Conservation (phyloP, 2,329 filamentous ascomycete genomes). For the Trichoderma sp. region DNA sequence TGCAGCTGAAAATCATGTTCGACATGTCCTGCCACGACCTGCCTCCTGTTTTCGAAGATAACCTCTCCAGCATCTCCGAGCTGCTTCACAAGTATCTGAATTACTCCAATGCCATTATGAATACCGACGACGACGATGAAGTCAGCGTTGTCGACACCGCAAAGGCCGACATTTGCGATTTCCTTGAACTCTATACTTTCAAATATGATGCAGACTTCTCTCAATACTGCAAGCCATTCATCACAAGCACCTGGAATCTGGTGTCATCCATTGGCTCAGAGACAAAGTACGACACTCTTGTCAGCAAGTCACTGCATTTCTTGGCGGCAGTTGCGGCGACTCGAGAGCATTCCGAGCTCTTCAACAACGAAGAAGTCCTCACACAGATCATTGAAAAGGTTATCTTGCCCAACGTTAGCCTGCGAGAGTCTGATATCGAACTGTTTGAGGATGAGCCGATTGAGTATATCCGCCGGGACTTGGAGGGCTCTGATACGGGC, state of each 20-base stretch:
- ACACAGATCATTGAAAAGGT: constrained; percentile 94
- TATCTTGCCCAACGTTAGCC: constrained; percentile 86
- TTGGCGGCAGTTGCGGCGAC: constrained; percentile 85
- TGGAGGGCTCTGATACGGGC: constrained; percentile 95
- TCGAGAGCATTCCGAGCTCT: constrained; percentile 76
- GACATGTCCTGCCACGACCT: constrained; percentile 98
- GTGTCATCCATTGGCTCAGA: constrained; percentile 84
- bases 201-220: constrained; percentile 97
- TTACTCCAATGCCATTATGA: constrained; percentile 82
- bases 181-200: constrained; percentile 83
- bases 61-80: constrained; percentile 73
- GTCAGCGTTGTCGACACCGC: constrained; percentile 82
- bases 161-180: constrained; percentile 92
- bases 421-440: constrained; percentile 92
- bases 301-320: constrained; percentile 94
- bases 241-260: constrained; percentile 87
- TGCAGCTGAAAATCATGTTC: constrained; percentile 90
- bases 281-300: constrained; percentile 91
- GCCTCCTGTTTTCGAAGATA: constrained; percentile 90
- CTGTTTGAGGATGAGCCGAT: constrained; percentile 98
- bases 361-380: constrained; percentile 80
- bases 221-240: constrained; percentile 77
- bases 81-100: constrained; percentile 91
- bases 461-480: constrained; percentile 92
- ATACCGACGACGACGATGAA: constrained; percentile 87